Percentiles rank a stretch among this genome's conserved stretches.
Evolutionary conservation across 176 grass and related monocot genomes (phyloP).

Genomic region (Oryza meyeriana): DNA sequence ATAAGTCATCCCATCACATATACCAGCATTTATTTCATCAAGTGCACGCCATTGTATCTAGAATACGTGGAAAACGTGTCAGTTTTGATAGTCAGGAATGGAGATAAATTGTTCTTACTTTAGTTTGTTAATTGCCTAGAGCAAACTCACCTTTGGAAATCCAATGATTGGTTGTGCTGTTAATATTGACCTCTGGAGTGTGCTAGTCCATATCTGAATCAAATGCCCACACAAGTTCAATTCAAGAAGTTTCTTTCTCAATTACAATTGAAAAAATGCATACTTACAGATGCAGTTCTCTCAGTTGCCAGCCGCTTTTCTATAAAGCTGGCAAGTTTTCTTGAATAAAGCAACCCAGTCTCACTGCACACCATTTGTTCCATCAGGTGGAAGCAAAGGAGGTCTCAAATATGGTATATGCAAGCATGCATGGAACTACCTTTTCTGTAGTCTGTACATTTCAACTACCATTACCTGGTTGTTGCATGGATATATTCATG

Average conservation of each 20-base stretch:
- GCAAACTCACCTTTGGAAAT: slow-evolving; percentile 86
- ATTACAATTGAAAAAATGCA: slow-evolving; percentile 21
- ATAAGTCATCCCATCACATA: slow-evolving; percentile 98
- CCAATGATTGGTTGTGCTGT: slow-evolving; percentile 84
- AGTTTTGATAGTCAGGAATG: slow-evolving; percentile 10
- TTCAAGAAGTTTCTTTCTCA: slow-evolving; percentile 1
- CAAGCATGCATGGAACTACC: not conserved
- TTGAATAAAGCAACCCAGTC: slow-evolving; percentile 71
- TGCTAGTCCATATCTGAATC: slow-evolving; percentile 97
- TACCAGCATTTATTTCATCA: slow-evolving; percentile 92
- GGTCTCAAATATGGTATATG: not conserved
- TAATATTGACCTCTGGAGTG: slow-evolving; percentile 94
- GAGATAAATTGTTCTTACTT: slow-evolving; percentile 13
- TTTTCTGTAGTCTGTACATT: not conserved
- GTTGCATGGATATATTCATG: slow-evolving; percentile 1
- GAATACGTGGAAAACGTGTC: slow-evolving; percentile 36
- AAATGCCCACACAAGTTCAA: slow-evolving; percentile 17
- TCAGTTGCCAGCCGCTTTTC: slow-evolving; percentile 91
- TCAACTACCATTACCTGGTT: not conserved
- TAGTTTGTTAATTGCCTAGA: slow-evolving; percentile 19
- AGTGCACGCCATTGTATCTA: slow-evolving; percentile 99
- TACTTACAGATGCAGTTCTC: slow-evolving; percentile 91
- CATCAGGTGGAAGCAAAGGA: slow-evolving; percentile 19
- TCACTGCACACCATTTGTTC: slow-evolving; percentile 59
- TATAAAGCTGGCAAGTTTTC: slow-evolving; percentile 92